Evolutionary conservation across 768 basidiomycete species (phyloP).

Genomic region (Lactarius hatsudake): DNA sequence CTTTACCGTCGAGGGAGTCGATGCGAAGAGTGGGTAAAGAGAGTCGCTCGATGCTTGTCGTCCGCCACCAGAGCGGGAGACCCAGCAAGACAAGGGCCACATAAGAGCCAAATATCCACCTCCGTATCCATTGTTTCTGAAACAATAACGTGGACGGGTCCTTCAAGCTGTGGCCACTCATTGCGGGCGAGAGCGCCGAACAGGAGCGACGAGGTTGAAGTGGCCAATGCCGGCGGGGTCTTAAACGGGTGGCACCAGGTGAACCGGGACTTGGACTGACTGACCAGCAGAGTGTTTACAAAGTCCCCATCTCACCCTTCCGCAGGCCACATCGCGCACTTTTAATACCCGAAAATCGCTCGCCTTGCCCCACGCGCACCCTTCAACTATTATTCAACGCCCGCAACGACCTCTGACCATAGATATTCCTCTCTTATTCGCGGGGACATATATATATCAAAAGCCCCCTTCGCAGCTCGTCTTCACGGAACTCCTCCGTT

Average conservation of each 20-base stretch:
- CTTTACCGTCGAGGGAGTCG: conserved; percentile 13
- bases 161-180: conserved; percentile 16
- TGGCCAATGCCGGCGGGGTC: conserved; percentile 5
- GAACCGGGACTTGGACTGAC: conserved; percentile 5
- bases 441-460: background rate
- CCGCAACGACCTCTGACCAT: background rate
- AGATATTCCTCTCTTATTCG: background rate
- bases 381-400: too few relatives aligned
- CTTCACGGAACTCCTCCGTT: background rate
- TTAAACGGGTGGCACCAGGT: conserved; percentile 18
- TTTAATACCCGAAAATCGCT: conserved; percentile 10
- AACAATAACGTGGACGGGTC: conserved; percentile 22
- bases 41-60: conserved; percentile 85
- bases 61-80: conserved; percentile 90
- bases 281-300: background rate
- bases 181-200: background rate
- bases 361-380: background rate
- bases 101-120: conserved; percentile 69
- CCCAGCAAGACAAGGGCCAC: conserved; percentile 75
- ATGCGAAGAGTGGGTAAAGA: conserved; percentile 49
- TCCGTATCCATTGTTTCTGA: conserved; percentile 34
- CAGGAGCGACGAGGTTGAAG: background rate
- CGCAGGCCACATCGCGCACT: conserved; percentile 9
- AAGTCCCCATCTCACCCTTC: conserved; percentile 10
- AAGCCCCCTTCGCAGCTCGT: background rate